Conservation (phyloP, 495 filamentous ascomycete genomes). For the Collariella sp. region DNA sequence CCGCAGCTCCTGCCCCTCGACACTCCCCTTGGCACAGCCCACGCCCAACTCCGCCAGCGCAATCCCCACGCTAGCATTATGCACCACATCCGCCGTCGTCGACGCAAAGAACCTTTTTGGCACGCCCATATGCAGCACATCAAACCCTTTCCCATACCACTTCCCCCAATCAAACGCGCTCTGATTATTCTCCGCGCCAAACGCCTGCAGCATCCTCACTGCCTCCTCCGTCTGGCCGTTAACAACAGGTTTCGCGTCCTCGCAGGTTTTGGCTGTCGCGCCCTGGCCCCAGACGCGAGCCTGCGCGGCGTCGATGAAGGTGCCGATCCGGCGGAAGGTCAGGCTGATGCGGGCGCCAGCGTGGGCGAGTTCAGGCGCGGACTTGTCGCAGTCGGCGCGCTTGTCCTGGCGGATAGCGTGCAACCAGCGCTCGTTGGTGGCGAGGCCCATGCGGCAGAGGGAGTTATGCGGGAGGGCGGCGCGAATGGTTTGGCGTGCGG, state of each 20-base stretch:
- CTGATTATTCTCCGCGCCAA: conserved; percentile 74
- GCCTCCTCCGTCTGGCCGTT: conserved; percentile 60
- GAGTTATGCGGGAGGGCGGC: conserved; percentile 80
- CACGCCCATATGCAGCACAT: conserved; percentile 66
- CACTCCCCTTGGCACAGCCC: conserved; percentile 41
- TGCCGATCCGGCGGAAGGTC: conserved; percentile 87
- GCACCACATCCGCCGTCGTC: conserved; percentile 42
- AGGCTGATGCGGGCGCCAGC: conserved; percentile 77
- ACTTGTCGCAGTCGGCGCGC: conserved; percentile 54
- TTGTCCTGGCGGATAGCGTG: conserved; percentile 88
- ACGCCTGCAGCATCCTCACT: conserved; percentile 63
- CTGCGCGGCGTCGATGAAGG: conserved; percentile 58
- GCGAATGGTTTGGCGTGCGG: conserved; percentile 41
- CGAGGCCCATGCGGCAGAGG: conserved; percentile 70
- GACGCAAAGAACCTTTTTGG: conserved; percentile 43
- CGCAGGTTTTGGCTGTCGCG: conserved; percentile 56
- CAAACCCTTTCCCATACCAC: conserved; percentile 72
- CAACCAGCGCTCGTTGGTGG: conserved; percentile 79
- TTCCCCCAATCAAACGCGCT: conserved; percentile 69
- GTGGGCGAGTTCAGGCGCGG: conserved; percentile 59
- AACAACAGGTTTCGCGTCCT: conserved; percentile 50
- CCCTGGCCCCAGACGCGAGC: conserved; percentile 86
- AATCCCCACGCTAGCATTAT: conserved; percentile 50
- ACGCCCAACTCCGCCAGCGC: conserved; percentile 53
- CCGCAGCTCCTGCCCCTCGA: conserved; percentile 31